These are phyloP conservation scores for Collybia nuda DNA, from an alignment of 768 basidiomycete species.

Conservation along the genomic window DNA sequence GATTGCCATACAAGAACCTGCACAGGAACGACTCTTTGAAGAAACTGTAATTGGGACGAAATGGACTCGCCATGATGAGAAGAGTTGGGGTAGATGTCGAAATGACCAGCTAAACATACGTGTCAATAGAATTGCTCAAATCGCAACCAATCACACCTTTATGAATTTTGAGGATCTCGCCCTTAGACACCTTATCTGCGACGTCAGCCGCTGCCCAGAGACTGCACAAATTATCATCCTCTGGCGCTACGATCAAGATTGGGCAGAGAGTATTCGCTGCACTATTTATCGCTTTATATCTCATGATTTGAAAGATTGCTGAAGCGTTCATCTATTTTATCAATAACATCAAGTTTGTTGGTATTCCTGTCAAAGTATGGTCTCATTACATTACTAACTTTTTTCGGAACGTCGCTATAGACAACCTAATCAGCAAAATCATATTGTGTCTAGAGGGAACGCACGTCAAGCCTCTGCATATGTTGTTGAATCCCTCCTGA, in stretches of 20 bases:
- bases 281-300: slow-evolving; percentile 14
- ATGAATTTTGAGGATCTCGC: slow-evolving; percentile 15
- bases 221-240: slow-evolving; percentile 17
- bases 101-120: slow-evolving; percentile 16
- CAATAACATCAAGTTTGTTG: neutral
- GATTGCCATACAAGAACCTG: neutral
- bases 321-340: neutral
- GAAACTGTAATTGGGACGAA: slow-evolving; percentile 21
- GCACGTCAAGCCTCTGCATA: slow-evolving; percentile 6
- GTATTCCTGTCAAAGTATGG: neutral
- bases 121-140: neutral
- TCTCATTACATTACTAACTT: too few relatives aligned
- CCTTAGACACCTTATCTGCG: slow-evolving; percentile 11
- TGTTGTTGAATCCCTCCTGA: slow-evolving; percentile 16
- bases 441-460: neutral
- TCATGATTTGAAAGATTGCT: slow-evolving; percentile 5
- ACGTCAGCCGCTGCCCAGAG: slow-evolving; percentile 13
- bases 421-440: too few relatives aligned
- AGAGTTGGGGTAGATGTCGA: slow-evolving; percentile 22
- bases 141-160: slow-evolving; percentile 7
- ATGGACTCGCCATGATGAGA: slow-evolving; percentile 15
- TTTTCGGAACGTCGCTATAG: too few relatives aligned
- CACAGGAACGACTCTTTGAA: slow-evolving; percentile 22
- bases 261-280: slow-evolving; percentile 14
- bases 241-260: slow-evolving; percentile 17